phyloP scores from a whole-genome alignment of 73 alveolate species.

The Durusdinium trenchii region DNA sequence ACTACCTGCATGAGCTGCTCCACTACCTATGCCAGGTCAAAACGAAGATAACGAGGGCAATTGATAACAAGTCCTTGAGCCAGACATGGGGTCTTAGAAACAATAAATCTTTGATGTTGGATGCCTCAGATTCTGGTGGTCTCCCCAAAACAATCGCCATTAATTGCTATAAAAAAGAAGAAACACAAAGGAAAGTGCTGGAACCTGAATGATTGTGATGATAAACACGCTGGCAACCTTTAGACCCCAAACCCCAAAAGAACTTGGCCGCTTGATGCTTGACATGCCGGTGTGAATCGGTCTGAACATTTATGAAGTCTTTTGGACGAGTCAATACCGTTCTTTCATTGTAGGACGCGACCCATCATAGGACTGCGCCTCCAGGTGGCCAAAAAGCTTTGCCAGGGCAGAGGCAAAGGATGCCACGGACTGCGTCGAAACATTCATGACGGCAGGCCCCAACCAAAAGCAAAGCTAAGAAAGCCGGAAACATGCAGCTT shows the following conservation, averaged over 20 bases:
- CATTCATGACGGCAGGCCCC: background rate
- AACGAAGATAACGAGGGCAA: too few relatives aligned
- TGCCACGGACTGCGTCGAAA: constrained; percentile 9
- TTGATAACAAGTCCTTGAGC: too few relatives aligned
- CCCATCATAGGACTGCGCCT: background rate
- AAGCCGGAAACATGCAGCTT: background rate
- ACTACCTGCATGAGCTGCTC: too few relatives aligned
- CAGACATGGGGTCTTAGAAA: too few relatives aligned
- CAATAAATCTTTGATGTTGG: too few relatives aligned
- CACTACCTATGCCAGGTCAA: too few relatives aligned
- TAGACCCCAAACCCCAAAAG: background rate
- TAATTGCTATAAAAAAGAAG: background rate
- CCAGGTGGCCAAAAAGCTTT: constrained; percentile 43
- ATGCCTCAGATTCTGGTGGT: too few relatives aligned
- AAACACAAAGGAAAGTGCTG: background rate
- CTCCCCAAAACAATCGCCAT: background rate
- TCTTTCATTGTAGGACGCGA: background rate
- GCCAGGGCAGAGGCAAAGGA: constrained; percentile 45
- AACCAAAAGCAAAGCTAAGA: background rate
- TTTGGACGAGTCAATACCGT: background rate
- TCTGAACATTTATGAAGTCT: background rate
- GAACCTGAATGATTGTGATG: too few relatives aligned
- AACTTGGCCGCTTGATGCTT: background rate
- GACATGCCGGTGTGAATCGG: background rate
- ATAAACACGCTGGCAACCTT: too few relatives aligned